Conservation (phyloP, 1,284 basidiomycete genomes). For the Inonotus obliquus region DNA sequence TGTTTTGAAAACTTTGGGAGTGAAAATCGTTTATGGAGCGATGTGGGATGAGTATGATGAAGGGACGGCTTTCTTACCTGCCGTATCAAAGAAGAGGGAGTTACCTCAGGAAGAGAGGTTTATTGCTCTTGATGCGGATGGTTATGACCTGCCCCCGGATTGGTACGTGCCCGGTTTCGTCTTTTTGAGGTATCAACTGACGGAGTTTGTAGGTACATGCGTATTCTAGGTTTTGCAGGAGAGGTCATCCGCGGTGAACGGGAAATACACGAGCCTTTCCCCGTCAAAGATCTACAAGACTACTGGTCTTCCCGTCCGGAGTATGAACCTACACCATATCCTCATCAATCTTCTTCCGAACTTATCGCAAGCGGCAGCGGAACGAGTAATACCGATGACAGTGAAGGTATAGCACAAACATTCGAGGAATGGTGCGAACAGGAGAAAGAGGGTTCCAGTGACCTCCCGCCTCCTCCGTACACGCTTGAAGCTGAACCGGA, state of each 20-base stretch:
- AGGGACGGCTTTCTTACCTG: slow-evolving; percentile 71
- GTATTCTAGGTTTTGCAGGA: slow-evolving; percentile 65
- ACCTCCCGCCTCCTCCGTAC: slow-evolving; percentile 67
- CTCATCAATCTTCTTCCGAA: slow-evolving; percentile 28
- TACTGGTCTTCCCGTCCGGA: slow-evolving; percentile 64
- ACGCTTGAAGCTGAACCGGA: slow-evolving; percentile 37
- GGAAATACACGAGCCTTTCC: slow-evolving; percentile 56
- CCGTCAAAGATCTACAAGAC: slow-evolving; percentile 65
- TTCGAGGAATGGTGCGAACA: slow-evolving; percentile 47
- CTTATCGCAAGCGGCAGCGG: slow-evolving; percentile 24
- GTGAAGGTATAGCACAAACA: slow-evolving; percentile 22
- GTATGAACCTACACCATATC: slow-evolving; percentile 40
- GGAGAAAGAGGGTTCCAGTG: slow-evolving; percentile 44
- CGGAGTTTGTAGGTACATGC: slow-evolving; percentile 58
- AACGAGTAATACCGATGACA: slow-evolving; percentile 8
- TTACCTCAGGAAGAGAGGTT: slow-evolving; percentile 48
- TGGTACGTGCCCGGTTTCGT: slow-evolving; percentile 42
- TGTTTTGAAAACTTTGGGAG: slow-evolving; percentile 45
- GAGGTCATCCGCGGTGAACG: slow-evolving; percentile 63
- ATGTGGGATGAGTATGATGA: slow-evolving; percentile 90
- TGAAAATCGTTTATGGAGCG: slow-evolving; percentile 66
- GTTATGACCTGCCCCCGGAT: slow-evolving; percentile 65
- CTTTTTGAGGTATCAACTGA: slow-evolving; percentile 5
- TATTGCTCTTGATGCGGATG: slow-evolving; percentile 67
- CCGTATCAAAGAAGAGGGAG: slow-evolving; percentile 49